Base-by-base conservation (phyloP, 2,329 filamentous ascomycete genomes). In the Fusarium brachygibbosum region DNA sequence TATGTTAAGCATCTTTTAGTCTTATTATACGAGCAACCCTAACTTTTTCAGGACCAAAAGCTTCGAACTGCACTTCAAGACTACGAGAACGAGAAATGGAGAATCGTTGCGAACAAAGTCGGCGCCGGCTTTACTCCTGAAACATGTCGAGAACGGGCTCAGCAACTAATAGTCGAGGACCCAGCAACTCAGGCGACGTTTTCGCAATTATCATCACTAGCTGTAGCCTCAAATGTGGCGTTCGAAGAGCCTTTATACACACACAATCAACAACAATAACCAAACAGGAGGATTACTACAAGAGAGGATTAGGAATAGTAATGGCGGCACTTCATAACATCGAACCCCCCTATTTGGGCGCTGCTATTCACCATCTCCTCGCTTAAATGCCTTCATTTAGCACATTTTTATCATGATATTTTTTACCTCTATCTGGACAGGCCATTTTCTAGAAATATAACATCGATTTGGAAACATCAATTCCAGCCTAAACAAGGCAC, bases 71-170 rank as follows among this genome's bases (percentile, higher is more conserved):
- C 92, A 7, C 87, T 95, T 71, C 88, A 92, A 77, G 93, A 95
- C 79, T 95, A 95, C 83, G 93, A 96, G 77, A 92, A 91, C 81
- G 94, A 97, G 79, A 93, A 93, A 78, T 98, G 94, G 94, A 91
- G 93, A 72, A 93, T 97, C 76, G 90, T 97, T 67, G 91, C 94
- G 63, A 91, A 92, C 75, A 97, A 97, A 81, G 91, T 98, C 74
- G 94, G 94, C 64, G 92, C 90, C 51, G 94, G 94, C 46, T 97
- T 97, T 77, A 96, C 93, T 35, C 93, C 94, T 38, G 88, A 89
- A 35, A 93, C 94, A 44, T 98, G 94, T 81, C 91, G 91, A 79
- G 93, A 97, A 76, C 91, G 93, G 74, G 90, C 90, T 31, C 82
- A 86, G 62, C 87, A 93, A 80, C 80, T 94, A 45, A 74, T 81